Base-by-base conservation (phyloP, 805 yeast species). In the Pichia membranifaciens region DNA sequence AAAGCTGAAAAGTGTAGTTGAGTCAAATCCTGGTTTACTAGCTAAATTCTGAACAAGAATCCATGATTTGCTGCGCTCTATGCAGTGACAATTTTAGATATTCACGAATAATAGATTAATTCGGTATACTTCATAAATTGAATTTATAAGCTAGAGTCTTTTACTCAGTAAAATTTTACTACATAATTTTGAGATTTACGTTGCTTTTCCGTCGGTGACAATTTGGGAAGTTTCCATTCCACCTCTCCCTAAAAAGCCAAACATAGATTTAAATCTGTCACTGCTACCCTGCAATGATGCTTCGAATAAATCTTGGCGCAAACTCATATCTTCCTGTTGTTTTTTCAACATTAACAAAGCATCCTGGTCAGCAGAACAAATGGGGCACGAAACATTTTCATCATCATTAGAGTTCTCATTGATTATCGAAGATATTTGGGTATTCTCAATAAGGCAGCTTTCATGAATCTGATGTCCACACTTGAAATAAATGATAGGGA, bases 401-500 rank as follows among this genome's bases (percentile, higher is more conserved):
- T 15, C 36, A 35, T 17, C 40, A 15, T 39, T 38, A 6, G 15
- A 10, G n/a, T 25, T 17, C 5, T 18, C 15, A 23, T 16, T 29
- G 16, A 22, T n/a, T 13, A 20, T 29, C 23, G 38, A 5, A 9
- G 18, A 62, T 64, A 49, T 64, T 45, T 20, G 44, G 7, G 34
- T 20, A 22, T 32, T 47, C 9, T 52, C 46, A 9, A 49, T 41
- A 5, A 62, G 65, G 60, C 99, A 93, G 38, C 84, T 71, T 55
- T 84, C 86, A 59, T 93, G 98, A 59, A 79, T 89, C 3, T 93
- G 79, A 58, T 93, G 99, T 28, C 75, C 74, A 67, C 99, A 93
- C 53, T 80, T 77, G 69, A 91, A 93, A 57, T 87, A 95, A 0
- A 86, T 77, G 2, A 83, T 75, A 0, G 98, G 97, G 37, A 82